A percentile compares a stretch with the other conserved stretches of the same genome.
Conservation (phyloP, 1,284 basidiomycete species). For the Cryptococcus sp. region DNA sequence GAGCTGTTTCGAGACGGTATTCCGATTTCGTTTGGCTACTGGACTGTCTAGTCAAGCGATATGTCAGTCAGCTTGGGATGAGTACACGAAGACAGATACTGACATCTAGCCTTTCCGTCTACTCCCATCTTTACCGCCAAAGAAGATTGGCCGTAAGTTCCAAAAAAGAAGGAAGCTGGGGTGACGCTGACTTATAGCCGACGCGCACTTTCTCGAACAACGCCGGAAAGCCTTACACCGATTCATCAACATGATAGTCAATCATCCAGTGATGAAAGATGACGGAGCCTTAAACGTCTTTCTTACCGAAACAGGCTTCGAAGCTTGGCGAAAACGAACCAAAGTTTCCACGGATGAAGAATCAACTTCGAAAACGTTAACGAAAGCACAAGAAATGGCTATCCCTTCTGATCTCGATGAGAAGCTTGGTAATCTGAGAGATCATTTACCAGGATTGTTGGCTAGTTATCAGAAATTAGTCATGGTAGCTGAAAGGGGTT, state of each 20-base stretch:
- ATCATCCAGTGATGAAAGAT: constrained; percentile 82
- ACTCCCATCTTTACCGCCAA: constrained; percentile 83
- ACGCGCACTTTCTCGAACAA: constrained; percentile 82
- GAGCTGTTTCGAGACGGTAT: constrained; percentile 55
- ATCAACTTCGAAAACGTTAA: constrained; percentile 70
- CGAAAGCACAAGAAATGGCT: constrained; percentile 78
- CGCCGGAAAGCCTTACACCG: constrained; percentile 79
- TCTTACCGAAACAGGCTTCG: constrained; percentile 72
- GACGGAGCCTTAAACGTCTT: constrained; percentile 79
- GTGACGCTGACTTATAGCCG: constrained; percentile 63
- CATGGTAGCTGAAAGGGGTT: constrained; percentile 73
- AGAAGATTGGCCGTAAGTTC: constrained; percentile 77
- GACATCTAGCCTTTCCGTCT: constrained; percentile 76
- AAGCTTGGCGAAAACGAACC: constrained; percentile 69
- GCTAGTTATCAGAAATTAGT: constrained; percentile 83
- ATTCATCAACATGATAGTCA: constrained; percentile 73
- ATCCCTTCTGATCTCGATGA: constrained; percentile 88
- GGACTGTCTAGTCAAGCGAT: constrained; percentile 63
- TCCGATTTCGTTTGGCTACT: constrained; percentile 86
- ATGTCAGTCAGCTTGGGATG: constrained; percentile 28
- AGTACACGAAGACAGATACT: background rate
- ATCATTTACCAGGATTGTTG: constrained; percentile 66
- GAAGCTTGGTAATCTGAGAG: constrained; percentile 69
- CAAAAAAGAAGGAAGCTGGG: too few relatives aligned
- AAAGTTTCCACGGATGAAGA: constrained; percentile 74